Evolutionary conservation across 495 filamentous ascomycete genomes (phyloP), one percentile per base, ranked within the genome.

Genomic region (Lepraria neglecta): DNA sequence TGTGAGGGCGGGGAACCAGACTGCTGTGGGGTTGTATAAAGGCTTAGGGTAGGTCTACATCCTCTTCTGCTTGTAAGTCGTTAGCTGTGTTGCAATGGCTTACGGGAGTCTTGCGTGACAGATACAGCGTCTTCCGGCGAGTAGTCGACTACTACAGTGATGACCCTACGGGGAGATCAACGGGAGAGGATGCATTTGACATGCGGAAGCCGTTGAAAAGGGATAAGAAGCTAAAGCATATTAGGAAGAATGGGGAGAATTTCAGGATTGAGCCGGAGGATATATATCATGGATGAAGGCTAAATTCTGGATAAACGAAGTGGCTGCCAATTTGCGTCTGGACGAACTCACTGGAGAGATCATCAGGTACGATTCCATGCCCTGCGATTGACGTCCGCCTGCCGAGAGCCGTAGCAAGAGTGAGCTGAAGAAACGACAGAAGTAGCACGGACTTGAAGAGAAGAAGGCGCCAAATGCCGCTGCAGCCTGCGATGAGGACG

Each of bases 121-220:
- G 81, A 30, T 87, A 87, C 59, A 89, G 83, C 58, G 85, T 96
- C 65, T 98, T 88, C 76, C 80, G 94, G 19, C 82, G 87, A 3
- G 92, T 98, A 24, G 81, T 91, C 56, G 87, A 86, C 67, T 98
- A 98, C 72, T 98, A 98, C 67, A 89, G 85, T 54, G 92, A 90
- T 68, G 86, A 91, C 70, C 85, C 85, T 10, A 83, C 73, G 3
- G 78, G 76, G 12, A 69, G 77, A 60, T 77, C 77, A 47, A 71
- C 71, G 4, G 85, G 83, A 33, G 90, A 92, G 68, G 92, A 97
- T 77, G 94, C 94, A 15, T 96, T 88, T 70, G 87, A 98, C 72
- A 98, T 98, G 94, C 84, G 94, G 54, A 97, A 97, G 68, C 85
- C 90, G 51, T 84, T 92, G 73, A 87, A 80, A 73, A 80, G 91